Base-by-base conservation (phyloP, 2,329 filamentous ascomycete species). In the Colletotrichum endophyticum region DNA sequence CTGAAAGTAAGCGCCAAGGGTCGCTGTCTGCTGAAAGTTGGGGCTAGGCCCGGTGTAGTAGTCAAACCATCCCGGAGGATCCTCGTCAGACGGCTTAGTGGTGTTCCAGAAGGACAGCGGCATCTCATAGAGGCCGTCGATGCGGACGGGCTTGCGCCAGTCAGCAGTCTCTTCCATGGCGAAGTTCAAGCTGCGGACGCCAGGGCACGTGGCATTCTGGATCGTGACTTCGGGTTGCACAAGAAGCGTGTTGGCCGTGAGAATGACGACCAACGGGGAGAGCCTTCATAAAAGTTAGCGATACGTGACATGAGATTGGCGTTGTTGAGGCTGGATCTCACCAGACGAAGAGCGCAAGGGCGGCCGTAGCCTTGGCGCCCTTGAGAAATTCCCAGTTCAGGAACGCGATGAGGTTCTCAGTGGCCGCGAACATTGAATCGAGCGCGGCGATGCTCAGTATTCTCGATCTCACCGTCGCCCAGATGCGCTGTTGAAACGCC, bases 261-360 rank as follows among this genome's bases (percentile, higher is more conserved):
- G 82, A 32, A 86, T 85, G n/a, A 85, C 84, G 2, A 85, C 80
- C 15, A 86, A 76, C 4, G 84, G 84, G 13, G 84, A 84, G 13
- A 76, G 70, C 73, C 73, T 76, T 6, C 6, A n/a, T 13, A 13
- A 25, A 57, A 11, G 13, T 59, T 28, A 59, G 56, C 56, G 0
- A 59, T 0, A 0, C 25, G 0, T 28, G 56, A 28, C 8, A 59
- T 28, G 16, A 28, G 4, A 25, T 0, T 62, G 34, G 34, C 15
- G 22, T 7, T 2, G 15, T 22, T 22, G n/a, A 6, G 5, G 5
- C 5, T 8, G 6, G 79, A 19, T 19, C 70, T 66, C 77, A 83
- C 83, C 84, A 86, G 30, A 84, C 80, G 19, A 82, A 82, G 4
- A 81, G 19, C 30, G 84, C 84, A 72, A 86, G 80, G 22, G 83